Evolutionary conservation across 1,284 basidiomycete genomes (phyloP).

Genomic region (Trichosporon sp.): DNA sequence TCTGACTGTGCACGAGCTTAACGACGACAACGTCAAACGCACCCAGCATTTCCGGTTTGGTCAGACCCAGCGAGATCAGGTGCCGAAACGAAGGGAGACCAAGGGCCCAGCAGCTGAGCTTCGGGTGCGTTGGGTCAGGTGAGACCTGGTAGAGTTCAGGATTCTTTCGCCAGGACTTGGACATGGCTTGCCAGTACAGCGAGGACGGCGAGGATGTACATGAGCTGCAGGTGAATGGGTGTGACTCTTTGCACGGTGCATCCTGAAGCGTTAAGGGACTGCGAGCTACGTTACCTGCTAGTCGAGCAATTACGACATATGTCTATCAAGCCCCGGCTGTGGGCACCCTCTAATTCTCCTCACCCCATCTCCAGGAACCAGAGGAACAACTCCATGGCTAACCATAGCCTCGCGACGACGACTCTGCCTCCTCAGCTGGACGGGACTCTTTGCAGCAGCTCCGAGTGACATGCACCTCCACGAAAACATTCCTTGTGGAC

Average conservation of each 20-base stretch:
- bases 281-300: background rate
- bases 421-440: background rate
- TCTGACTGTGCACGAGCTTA: background rate
- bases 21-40: background rate
- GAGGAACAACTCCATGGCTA: constrained; percentile 3
- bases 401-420: background rate
- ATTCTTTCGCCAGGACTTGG: background rate
- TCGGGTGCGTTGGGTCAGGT: background rate
- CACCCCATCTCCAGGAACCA: background rate
- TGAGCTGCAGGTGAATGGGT: background rate
- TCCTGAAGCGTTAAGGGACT: background rate
- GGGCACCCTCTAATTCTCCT: constrained; percentile 2
- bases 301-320: background rate
- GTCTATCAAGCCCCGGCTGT: background rate
- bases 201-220: background rate
- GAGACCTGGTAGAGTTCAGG: background rate
- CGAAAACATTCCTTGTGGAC: background rate
- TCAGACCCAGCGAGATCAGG: background rate
- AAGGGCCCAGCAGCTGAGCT: background rate
- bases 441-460: background rate
- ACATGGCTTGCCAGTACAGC: background rate
- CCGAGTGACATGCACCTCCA: background rate
- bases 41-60: background rate
- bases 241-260: background rate
- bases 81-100: background rate